A percentile compares a stretch with the other conserved stretches of the same genome.
These are phyloP conservation scores for Xylaria sp. DNA, from an alignment of 2,329 filamentous ascomycete species.

Conservation along the genomic window DNA sequence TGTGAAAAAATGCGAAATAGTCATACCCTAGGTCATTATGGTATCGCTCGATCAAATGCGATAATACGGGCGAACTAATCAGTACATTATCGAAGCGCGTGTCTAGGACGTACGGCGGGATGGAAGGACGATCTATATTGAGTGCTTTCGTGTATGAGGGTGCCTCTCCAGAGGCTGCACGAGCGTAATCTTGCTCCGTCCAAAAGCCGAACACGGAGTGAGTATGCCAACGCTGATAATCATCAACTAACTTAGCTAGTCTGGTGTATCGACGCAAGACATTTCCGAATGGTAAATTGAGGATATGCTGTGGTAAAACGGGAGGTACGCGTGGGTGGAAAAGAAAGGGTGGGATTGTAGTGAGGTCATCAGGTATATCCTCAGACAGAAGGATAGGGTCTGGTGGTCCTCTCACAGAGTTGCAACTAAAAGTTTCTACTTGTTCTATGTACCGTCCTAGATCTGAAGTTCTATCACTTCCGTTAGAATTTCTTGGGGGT, in stretches of 20 bases:
- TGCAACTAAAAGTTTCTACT: background rate
- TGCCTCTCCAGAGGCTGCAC: background rate
- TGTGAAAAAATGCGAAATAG: constrained; percentile 28
- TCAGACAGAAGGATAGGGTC: constrained; percentile 13
- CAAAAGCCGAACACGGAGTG: constrained; percentile 28
- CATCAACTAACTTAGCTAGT: constrained; percentile 18
- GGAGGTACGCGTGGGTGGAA: constrained; percentile 25
- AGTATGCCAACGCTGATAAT: constrained; percentile 30
- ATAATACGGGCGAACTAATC: constrained; percentile 18
- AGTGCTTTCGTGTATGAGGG: constrained; percentile 3
- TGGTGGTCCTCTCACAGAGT: constrained; percentile 10
- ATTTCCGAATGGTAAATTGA: background rate
- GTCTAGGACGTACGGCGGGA: constrained; percentile 21
- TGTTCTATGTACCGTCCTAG: background rate
- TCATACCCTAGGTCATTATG: constrained; percentile 29
- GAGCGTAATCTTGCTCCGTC: background rate
- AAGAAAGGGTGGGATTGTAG: constrained; percentile 8
- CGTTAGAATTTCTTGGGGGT: background rate
- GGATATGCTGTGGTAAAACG: constrained; percentile 16
- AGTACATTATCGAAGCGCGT: constrained; percentile 24
- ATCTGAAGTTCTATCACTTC: background rate
- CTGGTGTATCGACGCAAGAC: constrained; percentile 26
- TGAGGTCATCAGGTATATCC: background rate
- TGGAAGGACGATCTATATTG: constrained; percentile 10
- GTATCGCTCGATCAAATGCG: constrained; percentile 36